A percentile compares a stretch with the other conserved stretches of the same genome.
Evolutionary conservation across 2,329 filamentous ascomycete species (phyloP).

Genomic region (Cadophora sp.): DNA sequence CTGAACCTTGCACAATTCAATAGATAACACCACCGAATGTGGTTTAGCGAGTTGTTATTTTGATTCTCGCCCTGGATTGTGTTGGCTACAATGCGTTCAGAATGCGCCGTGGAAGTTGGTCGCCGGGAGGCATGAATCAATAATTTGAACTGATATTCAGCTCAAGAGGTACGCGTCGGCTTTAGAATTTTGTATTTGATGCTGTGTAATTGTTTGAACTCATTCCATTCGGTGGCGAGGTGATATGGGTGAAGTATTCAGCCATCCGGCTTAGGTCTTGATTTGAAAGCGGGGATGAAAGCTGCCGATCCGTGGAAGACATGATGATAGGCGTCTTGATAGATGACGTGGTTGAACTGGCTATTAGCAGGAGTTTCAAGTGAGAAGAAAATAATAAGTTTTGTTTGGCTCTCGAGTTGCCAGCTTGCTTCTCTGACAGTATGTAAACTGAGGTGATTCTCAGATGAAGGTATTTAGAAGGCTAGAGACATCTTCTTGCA

Average conservation of each 20-base stretch:
- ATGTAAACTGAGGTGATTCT: too few relatives aligned
- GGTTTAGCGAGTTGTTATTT: conserved; percentile 7
- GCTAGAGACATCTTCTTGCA: too few relatives aligned
- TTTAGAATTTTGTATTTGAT: not conserved
- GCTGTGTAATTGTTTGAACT: not conserved
- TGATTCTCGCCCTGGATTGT: not conserved
- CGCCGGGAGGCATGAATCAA: not conserved
- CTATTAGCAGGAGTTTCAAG: too few relatives aligned
- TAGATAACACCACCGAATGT: not conserved
- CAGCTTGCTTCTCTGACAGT: too few relatives aligned
- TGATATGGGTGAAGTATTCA: conserved; percentile 8
- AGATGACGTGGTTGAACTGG: not conserved
- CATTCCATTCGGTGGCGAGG: not conserved
- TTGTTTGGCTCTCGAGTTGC: too few relatives aligned
- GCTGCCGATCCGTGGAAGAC: not conserved
- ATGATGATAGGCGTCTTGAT: not conserved
- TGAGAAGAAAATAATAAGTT: too few relatives aligned
- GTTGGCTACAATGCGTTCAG: not conserved
- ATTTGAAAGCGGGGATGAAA: not conserved
- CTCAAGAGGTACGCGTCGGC: not conserved
- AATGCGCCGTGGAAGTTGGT: not conserved
- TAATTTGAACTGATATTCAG: not conserved
- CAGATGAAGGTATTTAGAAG: too few relatives aligned
- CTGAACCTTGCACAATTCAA: conserved; percentile 8
- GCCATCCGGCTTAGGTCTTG: not conserved